These are phyloP conservation scores for Didymella exigua DNA, from an alignment of 2,329 filamentous ascomycete species.

Conservation along the genomic window DNA sequence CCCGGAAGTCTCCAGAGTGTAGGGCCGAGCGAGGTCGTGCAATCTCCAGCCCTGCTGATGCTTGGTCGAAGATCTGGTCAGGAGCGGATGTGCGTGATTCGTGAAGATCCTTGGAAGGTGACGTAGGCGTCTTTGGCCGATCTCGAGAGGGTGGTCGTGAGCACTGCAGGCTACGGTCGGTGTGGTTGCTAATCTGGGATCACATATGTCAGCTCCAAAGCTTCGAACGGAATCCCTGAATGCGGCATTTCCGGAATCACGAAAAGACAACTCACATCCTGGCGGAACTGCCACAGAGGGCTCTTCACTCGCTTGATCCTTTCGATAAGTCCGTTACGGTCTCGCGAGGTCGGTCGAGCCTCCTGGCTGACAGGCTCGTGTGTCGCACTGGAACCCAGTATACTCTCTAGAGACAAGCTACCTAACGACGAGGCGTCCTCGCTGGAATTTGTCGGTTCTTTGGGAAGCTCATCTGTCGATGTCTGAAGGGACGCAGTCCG, in stretches of 20 bases:
- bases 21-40: constrained; percentile 79
- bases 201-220: constrained; percentile 21
- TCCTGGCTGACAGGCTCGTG: constrained; percentile 28
- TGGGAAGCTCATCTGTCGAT: constrained; percentile 22
- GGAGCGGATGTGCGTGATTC: constrained; percentile 39
- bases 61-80: constrained; percentile 36
- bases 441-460: constrained; percentile 20
- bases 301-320: constrained; percentile 80
- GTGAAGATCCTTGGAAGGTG: constrained; percentile 45
- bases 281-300: constrained; percentile 69
- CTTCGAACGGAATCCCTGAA: not conserved
- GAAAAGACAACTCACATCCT: constrained; percentile 55
- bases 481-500: constrained; percentile 24
- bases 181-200: constrained; percentile 24
- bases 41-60: constrained; percentile 60
- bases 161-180: constrained; percentile 18
- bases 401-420: constrained; percentile 11
- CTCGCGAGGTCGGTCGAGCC: constrained; percentile 45
- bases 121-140: constrained; percentile 40
- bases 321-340: constrained; percentile 81
- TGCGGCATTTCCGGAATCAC: not conserved
- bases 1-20: constrained; percentile 66
- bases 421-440: constrained; percentile 16
- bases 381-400: constrained; percentile 6
- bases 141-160: constrained; percentile 36